phyloP scores from a whole-genome alignment of 1,139 yeast species.

The Magnusiomyces clavatus region DNA sequence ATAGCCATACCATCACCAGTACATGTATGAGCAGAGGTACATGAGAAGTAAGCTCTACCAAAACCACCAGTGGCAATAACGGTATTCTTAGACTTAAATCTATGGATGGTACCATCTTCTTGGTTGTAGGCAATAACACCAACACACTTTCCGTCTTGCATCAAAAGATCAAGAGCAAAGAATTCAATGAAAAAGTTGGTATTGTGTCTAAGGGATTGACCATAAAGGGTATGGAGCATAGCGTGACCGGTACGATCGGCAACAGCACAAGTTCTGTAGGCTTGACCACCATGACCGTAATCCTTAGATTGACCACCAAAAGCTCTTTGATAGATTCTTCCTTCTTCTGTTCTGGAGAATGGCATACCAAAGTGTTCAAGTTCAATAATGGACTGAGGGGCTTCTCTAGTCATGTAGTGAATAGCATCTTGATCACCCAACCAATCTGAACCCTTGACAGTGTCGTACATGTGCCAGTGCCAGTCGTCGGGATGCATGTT shows the following conservation, averaged over 20 bases:
- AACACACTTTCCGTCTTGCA: conserved; percentile 93
- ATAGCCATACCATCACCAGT: conserved; percentile 99
- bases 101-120: conserved; percentile 97
- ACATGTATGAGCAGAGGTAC: conserved; percentile 99
- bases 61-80: conserved; percentile 98
- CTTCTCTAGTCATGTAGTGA: conserved; percentile 98
- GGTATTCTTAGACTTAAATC: conserved; percentile 95
- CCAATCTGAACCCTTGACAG: conserved; percentile 99
- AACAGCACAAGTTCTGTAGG: conserved; percentile 98
- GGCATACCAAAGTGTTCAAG: conserved; percentile 98
- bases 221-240: conserved; percentile 87
- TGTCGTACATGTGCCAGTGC: conserved; percentile 99
- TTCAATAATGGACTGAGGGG: conserved; percentile 92
- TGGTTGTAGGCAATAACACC: conserved; percentile 97
- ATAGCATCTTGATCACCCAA: conserved; percentile 98
- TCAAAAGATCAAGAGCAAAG: conserved; percentile 89
- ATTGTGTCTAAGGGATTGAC: conserved; percentile 94
- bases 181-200: conserved; percentile 97
- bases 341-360: conserved; percentile 94
- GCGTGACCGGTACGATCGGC: conserved; percentile 99
- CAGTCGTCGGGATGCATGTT: conserved; percentile 98
- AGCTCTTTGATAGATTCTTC: conserved; percentile 96
- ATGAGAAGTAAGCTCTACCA: conserved; percentile 97
- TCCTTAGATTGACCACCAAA: conserved; percentile 97
- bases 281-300: conserved; percentile 97